Percentiles rank a stretch among this genome's conserved stretches.
These are phyloP conservation scores for Elsinoe arachidis DNA, from an alignment of 2,329 filamentous ascomycete genomes.

Conservation along the genomic window DNA sequence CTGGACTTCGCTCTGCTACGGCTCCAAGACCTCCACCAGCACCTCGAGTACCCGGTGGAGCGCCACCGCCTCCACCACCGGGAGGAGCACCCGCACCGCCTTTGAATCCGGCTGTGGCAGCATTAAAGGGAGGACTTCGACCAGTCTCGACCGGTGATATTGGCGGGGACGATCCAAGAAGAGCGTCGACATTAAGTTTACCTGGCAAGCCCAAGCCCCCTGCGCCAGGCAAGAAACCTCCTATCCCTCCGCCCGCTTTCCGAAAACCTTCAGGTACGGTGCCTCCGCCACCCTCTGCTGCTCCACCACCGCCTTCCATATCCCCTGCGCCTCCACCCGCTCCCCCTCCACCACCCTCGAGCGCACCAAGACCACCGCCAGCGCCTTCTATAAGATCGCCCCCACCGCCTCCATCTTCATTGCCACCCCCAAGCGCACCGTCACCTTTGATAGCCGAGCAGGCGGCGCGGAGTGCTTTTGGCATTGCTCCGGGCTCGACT, in stretches of 20 bases:
- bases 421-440: conserved; percentile 30
- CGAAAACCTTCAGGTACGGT: conserved; percentile 49
- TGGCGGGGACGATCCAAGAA: conserved; percentile 5
- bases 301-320: conserved; percentile 40
- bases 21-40: conserved; percentile 39
- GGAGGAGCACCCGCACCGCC: conserved; percentile 46
- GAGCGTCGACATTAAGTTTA: conserved; percentile 5
- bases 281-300: conserved; percentile 26
- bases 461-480: conserved; percentile 51
- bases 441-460: conserved; percentile 46
- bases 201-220: conserved; percentile 57
- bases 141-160: conserved; percentile 46
- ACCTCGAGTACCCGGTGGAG: conserved; percentile 32
- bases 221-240: conserved; percentile 67
- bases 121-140: conserved; percentile 38
- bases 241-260: conserved; percentile 47
- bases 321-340: conserved; percentile 51
- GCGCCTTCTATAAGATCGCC: conserved; percentile 35
- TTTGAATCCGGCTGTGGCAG: conserved; percentile 48
- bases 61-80: conserved; percentile 45
- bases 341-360: conserved; percentile 24
- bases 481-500: conserved; percentile 28
- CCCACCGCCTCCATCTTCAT: conserved; percentile 16
- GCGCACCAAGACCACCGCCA: conserved; percentile 49
- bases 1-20: conserved; percentile 30